Percentiles rank a stretch among this genome's conserved stretches.
These are phyloP conservation scores for Parathielavia appendiculata DNA, from an alignment of 495 filamentous ascomycete genomes.

Conservation along the genomic window DNA sequence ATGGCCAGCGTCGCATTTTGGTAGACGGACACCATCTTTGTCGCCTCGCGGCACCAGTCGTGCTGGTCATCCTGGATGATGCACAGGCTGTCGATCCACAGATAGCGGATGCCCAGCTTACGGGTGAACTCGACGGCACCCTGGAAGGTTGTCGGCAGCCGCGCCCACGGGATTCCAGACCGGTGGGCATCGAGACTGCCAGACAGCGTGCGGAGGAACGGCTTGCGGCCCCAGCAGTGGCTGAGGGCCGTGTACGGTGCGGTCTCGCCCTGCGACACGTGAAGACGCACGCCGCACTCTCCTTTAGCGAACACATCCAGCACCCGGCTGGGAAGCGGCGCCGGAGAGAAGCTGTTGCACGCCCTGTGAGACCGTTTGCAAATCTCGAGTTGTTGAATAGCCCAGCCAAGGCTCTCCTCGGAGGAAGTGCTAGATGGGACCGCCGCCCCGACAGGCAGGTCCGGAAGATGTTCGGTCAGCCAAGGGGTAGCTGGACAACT, in stretches of 20 bases:
- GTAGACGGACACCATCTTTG: slow-evolving; percentile 15
- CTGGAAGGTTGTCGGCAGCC: slow-evolving; percentile 23
- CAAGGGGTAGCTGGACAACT: background rate
- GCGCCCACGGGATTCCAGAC: background rate
- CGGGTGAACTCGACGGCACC: slow-evolving; percentile 25
- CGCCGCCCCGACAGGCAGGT: background rate
- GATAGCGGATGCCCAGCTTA: slow-evolving; percentile 28
- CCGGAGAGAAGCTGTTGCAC: background rate
- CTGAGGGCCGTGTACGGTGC: slow-evolving; percentile 4
- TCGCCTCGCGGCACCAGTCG: slow-evolving; percentile 18
- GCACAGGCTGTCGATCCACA: slow-evolving; percentile 39
- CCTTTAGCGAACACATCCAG: background rate
- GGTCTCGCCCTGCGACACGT: slow-evolving; percentile 5
- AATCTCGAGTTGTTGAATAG: background rate
- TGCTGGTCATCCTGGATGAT: slow-evolving; percentile 33
- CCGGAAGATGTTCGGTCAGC: background rate
- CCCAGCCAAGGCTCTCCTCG: slow-evolving; percentile 10
- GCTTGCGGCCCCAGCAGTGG: slow-evolving; percentile 13
- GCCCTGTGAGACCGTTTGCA: slow-evolving; percentile 1
- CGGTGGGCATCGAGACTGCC: slow-evolving; percentile 5
- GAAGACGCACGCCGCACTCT: slow-evolving; percentile 5
- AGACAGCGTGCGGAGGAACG: slow-evolving; percentile 3
- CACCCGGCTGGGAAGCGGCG: slow-evolving; percentile 8
- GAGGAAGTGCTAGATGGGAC: slow-evolving; percentile 2
- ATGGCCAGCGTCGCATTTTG: slow-evolving; percentile 15